These are phyloP conservation scores for Cryptococcus sp. DNA, from an alignment of 1,284 basidiomycete species.

Conservation along the genomic window DNA sequence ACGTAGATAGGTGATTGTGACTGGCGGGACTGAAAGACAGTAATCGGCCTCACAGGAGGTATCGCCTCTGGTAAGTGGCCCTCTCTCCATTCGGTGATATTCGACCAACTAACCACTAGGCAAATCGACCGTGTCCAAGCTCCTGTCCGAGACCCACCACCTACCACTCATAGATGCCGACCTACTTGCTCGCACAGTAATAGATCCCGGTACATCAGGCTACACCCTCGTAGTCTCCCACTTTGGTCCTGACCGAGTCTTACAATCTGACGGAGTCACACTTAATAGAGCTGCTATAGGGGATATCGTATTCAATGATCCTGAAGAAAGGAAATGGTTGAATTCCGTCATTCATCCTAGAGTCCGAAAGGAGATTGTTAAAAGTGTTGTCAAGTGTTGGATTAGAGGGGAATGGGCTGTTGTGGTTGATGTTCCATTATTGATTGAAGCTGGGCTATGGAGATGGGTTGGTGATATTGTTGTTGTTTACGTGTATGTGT, in stretches of 20 bases:
- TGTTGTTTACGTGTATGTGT: slow-evolving; percentile 64
- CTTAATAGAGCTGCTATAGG: slow-evolving; percentile 82
- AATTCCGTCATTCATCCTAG: slow-evolving; percentile 89
- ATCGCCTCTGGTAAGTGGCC: slow-evolving; percentile 74
- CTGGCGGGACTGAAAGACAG: slow-evolving; percentile 53
- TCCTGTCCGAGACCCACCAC: slow-evolving; percentile 56
- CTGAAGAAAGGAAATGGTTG: slow-evolving; percentile 63
- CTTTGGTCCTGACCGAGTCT: slow-evolving; percentile 65
- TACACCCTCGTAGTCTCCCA: slow-evolving; percentile 62
- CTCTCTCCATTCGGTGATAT: not conserved
- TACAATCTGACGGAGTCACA: slow-evolving; percentile 61
- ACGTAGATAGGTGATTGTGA: too few relatives aligned
- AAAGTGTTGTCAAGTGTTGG: slow-evolving; percentile 69
- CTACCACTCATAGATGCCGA: slow-evolving; percentile 91
- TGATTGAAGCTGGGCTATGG: slow-evolving; percentile 87
- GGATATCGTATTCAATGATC: slow-evolving; percentile 76
- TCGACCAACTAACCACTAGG: slow-evolving; percentile 19
- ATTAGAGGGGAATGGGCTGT: slow-evolving; percentile 69
- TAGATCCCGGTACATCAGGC: slow-evolving; percentile 75
- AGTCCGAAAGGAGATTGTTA: slow-evolving; percentile 70
- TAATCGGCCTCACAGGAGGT: slow-evolving; percentile 92
- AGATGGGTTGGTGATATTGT: slow-evolving; percentile 77
- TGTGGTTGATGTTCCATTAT: slow-evolving; percentile 86
- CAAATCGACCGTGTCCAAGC: slow-evolving; percentile 83
- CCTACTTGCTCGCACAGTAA: slow-evolving; percentile 78